A percentile compares a stretch with the other conserved stretches of the same genome.
Evolutionary conservation across 2,329 filamentous ascomycete genomes (phyloP).

Genomic region (Sporothrix luriei): DNA sequence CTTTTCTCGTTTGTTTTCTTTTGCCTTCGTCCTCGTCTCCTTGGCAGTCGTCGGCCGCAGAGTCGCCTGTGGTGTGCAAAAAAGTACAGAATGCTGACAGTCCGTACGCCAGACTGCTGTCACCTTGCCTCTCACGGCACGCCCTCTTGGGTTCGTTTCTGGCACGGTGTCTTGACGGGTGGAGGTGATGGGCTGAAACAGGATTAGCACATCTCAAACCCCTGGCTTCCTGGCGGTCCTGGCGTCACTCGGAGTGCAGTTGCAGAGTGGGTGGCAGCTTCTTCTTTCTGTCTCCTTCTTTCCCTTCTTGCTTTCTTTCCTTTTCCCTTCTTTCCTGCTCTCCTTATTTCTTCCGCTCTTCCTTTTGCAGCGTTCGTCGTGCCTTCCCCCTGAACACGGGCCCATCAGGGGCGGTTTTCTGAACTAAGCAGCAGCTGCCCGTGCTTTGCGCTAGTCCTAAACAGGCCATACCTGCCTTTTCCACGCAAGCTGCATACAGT

Average conservation of each 20-base stretch:
- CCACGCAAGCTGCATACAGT: conserved; percentile 26
- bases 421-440: conserved; percentile 16
- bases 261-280: not conserved
- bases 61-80: conserved; percentile 1
- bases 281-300: not conserved
- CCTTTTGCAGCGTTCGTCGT: not conserved
- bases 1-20: not conserved
- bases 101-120: not conserved
- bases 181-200: conserved; percentile 35
- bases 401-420: conserved; percentile 24
- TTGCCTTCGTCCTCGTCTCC: not conserved
- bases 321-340: not conserved
- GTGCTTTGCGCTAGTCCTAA: conserved; percentile 26
- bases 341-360: not conserved
- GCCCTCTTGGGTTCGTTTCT: conserved; percentile 6
- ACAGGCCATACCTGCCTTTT: conserved; percentile 24
- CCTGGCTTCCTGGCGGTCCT: conserved; percentile 30
- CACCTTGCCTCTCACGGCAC: conserved; percentile 3
- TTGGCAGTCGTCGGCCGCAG: conserved; percentile 15
- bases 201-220: conserved; percentile 36
- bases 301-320: not conserved
- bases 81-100: not conserved
- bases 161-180: conserved; percentile 27
- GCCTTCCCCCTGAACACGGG: conserved; percentile 20
- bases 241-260: not conserved